Percentiles rank a stretch among this genome's conserved stretches.
Conservation (phyloP, 83 land plant genomes). For the Picea abies region DNA sequence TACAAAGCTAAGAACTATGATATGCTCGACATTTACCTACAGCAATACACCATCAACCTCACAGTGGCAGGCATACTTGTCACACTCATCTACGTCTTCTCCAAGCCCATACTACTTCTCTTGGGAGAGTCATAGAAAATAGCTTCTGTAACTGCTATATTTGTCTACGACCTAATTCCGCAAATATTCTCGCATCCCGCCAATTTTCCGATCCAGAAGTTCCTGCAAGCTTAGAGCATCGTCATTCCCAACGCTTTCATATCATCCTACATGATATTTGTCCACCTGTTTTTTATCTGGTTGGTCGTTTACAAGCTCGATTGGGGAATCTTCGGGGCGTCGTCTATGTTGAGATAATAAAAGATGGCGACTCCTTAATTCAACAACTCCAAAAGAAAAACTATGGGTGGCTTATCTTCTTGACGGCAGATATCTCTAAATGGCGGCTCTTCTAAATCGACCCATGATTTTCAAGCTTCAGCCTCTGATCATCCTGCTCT, state of each 20-base stretch:
- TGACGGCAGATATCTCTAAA: no score
- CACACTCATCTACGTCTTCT: slow-evolving; percentile 38
- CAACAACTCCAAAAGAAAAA: no score
- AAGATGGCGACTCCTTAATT: no score
- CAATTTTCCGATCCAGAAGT: slow-evolving; percentile 55
- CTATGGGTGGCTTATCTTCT: no score
- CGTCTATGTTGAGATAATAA: slow-evolving; percentile 35
- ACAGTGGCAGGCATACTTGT: slow-evolving; percentile 31
- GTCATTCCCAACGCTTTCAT: slow-evolving; percentile 45
- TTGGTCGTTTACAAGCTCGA: slow-evolving; percentile 38
- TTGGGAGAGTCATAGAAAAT: slow-evolving; percentile 39
- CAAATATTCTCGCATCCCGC: slow-evolving; percentile 53
- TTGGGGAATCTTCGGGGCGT: slow-evolving; percentile 47
- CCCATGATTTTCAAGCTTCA: no score
- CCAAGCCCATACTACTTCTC: slow-evolving; percentile 30
- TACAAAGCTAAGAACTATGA: slow-evolving; percentile 45
- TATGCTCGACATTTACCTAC: slow-evolving; percentile 50
- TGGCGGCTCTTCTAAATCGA: no score
- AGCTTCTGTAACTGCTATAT: slow-evolving; percentile 40
- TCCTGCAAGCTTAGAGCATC: slow-evolving; percentile 63
- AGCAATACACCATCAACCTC: slow-evolving; percentile 41
- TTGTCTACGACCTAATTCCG: slow-evolving; percentile 55
- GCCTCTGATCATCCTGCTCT: no score
- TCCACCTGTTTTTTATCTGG: slow-evolving; percentile 47
- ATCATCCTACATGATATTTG: slow-evolving; percentile 25